phyloP scores from a whole-genome alignment of 495 filamentous ascomycete genomes.

The Choiromyces venosus region DNA sequence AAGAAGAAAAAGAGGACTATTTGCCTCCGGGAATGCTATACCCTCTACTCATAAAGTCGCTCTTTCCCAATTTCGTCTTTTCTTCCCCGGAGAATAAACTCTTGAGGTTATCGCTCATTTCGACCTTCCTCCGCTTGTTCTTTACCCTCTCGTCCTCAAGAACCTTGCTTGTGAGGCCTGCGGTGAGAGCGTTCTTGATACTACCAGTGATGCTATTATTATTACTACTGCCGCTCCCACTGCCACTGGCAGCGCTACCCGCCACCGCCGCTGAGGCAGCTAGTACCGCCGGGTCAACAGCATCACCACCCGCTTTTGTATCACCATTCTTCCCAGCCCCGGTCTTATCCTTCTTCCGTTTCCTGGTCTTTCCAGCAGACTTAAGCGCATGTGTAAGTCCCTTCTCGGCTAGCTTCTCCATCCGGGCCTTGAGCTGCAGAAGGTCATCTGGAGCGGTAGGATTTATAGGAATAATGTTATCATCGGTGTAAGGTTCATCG shows the following conservation, averaged over 20 bases:
- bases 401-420: slow-evolving; percentile 59
- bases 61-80: slow-evolving; percentile 43
- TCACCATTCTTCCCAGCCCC: slow-evolving; percentile 22
- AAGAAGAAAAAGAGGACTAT: background rate
- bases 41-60: slow-evolving; percentile 74
- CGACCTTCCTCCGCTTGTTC: slow-evolving; percentile 72
- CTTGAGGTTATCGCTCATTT: slow-evolving; percentile 62
- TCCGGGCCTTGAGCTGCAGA: slow-evolving; percentile 58
- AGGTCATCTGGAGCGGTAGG: slow-evolving; percentile 66
- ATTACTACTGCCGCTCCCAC: background rate
- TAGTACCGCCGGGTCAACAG: background rate
- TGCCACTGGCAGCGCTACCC: slow-evolving; percentile 10
- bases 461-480: slow-evolving; percentile 79
- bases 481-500: slow-evolving; percentile 63
- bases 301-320: slow-evolving; percentile 3
- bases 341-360: slow-evolving; percentile 43
- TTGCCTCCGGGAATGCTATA: slow-evolving; percentile 55
- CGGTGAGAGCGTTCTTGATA: slow-evolving; percentile 83
- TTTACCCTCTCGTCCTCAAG: slow-evolving; percentile 75
- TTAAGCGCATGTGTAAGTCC: slow-evolving; percentile 84
- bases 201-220: slow-evolving; percentile 38
- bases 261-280: background rate
- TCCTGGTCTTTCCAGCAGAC: slow-evolving; percentile 52
- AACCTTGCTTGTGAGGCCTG: slow-evolving; percentile 75
- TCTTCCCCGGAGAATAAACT: slow-evolving; percentile 56